A percentile compares a stretch with the other conserved stretches of the same genome.
Conservation (phyloP, 257 asterid species). For the Solanum ahanhuiri region DNA sequence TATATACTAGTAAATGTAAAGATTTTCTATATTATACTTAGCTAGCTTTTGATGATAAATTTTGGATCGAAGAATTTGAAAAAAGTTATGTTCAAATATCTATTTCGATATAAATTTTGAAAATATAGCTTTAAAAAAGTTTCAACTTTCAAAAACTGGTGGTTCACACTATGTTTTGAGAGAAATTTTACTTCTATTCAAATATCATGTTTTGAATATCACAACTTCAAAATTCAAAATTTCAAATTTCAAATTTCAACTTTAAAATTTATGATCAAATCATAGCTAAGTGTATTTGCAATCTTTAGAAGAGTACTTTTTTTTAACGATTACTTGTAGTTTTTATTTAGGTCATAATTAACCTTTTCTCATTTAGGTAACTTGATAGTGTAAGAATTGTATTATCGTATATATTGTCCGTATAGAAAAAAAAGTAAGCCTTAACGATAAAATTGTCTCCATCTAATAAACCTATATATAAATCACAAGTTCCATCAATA, state of each 20-base stretch:
- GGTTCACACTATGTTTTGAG: background rate
- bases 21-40: background rate
- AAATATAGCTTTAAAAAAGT: background rate
- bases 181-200: background rate
- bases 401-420: background rate
- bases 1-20: background rate
- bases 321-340: background rate
- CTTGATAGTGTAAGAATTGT: background rate
- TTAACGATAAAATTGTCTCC: background rate
- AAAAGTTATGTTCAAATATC: background rate
- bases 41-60: background rate
- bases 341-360: background rate
- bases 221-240: background rate
- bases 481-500: background rate
- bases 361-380: background rate
- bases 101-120: background rate
- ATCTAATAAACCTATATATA: background rate
- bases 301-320: background rate
- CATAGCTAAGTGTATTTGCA: background rate
- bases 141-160: background rate
- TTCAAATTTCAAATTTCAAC: background rate
- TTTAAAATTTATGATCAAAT: background rate
- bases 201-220: background rate
- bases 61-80: background rate
- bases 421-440: background rate